A percentile compares a stretch with the other conserved stretches of the same genome.
Conservation (phyloP, 768 basidiomycete species). For the Boletus vermiculosoides region DNA sequence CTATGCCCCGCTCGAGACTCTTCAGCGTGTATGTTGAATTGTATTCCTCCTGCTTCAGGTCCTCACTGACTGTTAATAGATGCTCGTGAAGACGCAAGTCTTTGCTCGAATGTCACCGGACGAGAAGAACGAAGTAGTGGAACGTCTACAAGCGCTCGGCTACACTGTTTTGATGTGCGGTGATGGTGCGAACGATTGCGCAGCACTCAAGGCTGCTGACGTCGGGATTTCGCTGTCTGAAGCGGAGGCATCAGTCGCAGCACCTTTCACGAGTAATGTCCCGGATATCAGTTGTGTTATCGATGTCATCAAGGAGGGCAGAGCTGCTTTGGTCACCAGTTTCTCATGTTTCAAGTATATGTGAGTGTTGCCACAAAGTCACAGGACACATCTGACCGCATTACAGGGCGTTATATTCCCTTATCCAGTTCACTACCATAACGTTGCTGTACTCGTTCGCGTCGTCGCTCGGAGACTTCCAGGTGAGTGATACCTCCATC, state of each 20-base stretch:
- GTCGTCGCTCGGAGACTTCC: conserved; percentile 93
- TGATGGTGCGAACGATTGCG: conserved; percentile 98
- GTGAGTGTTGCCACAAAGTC: conserved; percentile 46
- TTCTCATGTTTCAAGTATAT: conserved; percentile 99
- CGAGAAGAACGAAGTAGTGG: conserved; percentile 98
- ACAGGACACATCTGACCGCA: conserved; percentile 8
- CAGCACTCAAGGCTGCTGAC: conserved; percentile 96
- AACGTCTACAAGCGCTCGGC: conserved; percentile 87
- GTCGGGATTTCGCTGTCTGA: conserved; percentile 96
- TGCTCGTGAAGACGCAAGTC: conserved; percentile 95
- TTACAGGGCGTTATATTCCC: conserved; percentile 90
- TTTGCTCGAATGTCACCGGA: conserved; percentile 99
- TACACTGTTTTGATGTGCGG: conserved; percentile 99
- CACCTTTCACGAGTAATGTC: conserved; percentile 91
- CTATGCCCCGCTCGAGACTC: conserved; percentile 87
- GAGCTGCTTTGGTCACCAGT: conserved; percentile 94
- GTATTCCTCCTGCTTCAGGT: neutral
- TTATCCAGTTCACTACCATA: conserved; percentile 99
- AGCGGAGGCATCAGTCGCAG: conserved; percentile 97
- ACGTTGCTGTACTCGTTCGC: conserved; percentile 95
- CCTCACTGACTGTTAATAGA: conserved; percentile 47
- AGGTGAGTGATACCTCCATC: conserved; percentile 50
- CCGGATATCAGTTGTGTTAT: conserved; percentile 96
- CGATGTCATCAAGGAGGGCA: conserved; percentile 94
- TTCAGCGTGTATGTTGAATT: conserved; percentile 66